Percentiles rank a stretch among this genome's conserved stretches.
Conservation (phyloP, 345 rosid genomes). For the Brassica nigra region DNA sequence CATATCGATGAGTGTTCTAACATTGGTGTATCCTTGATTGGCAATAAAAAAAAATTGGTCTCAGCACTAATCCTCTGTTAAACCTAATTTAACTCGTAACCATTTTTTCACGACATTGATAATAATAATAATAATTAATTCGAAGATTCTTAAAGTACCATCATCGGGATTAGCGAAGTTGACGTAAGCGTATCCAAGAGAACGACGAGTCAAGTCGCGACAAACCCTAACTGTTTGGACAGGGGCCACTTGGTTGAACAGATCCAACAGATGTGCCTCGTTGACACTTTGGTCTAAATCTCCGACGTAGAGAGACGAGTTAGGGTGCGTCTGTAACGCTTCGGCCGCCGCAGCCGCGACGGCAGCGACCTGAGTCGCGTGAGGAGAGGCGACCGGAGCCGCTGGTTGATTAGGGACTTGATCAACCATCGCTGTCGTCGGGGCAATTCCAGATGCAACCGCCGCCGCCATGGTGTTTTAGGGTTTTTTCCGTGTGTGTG, state of each 20-base stretch:
- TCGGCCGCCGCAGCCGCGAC: neutral
- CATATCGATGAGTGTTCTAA: neutral
- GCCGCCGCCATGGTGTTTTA: constrained; percentile 42
- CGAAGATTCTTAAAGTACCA: constrained; percentile 39
- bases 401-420: constrained; percentile 26
- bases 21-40: too few relatives aligned
- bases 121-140: neutral
- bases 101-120: neutral
- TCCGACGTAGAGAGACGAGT: constrained; percentile 63
- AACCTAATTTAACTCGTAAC: neutral
- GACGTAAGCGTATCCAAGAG: constrained; percentile 74
- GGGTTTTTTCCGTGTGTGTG: constrained; percentile 4
- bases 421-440: constrained; percentile 35
- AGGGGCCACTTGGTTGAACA: constrained; percentile 54
- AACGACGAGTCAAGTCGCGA: constrained; percentile 52
- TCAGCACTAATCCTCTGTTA: neutral
- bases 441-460: constrained; percentile 41
- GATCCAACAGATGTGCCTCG: constrained; percentile 55
- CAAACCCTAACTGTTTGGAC: constrained; percentile 65
- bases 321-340: constrained; percentile 32
- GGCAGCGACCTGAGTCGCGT: constrained; percentile 11
- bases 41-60: too few relatives aligned
- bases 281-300: constrained; percentile 60
- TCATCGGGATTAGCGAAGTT: constrained; percentile 59
- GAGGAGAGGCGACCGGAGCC: neutral